phyloP scores from a whole-genome alignment of 2,329 filamentous ascomycete genomes.

The Pyrenochaeta sp. region DNA sequence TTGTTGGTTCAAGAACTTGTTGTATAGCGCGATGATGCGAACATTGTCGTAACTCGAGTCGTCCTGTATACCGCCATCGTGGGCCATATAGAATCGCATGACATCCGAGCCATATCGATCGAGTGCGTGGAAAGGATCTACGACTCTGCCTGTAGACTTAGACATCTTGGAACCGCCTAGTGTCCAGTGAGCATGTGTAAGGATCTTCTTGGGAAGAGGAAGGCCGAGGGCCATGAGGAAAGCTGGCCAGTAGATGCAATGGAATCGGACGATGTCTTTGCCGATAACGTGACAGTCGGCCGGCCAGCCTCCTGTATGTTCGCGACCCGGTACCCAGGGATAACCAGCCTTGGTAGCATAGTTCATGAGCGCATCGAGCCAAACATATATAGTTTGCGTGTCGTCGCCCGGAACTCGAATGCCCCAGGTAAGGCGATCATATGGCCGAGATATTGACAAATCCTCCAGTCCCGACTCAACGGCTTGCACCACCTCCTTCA shows the following conservation, averaged over 20 bases:
- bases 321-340: conserved; percentile 74
- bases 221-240: conserved; percentile 89
- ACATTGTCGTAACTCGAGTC: conserved; percentile 89
- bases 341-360: conserved; percentile 91
- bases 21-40: conserved; percentile 77
- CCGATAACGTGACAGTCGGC: conserved; percentile 92
- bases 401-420: conserved; percentile 86
- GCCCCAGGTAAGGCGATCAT: conserved; percentile 82
- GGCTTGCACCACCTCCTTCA: conserved; percentile 80
- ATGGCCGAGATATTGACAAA: conserved; percentile 86
- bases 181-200: conserved; percentile 96
- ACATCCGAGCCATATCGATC: conserved; percentile 87
- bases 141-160: conserved; percentile 93
- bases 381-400: conserved; percentile 94
- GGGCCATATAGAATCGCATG: conserved; percentile 87
- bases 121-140: conserved; percentile 91
- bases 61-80: conserved; percentile 76
- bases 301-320: conserved; percentile 78
- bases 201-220: conserved; percentile 77
- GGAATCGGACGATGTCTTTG: conserved; percentile 94
- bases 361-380: conserved; percentile 95
- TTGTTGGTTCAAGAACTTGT: conserved; percentile 77
- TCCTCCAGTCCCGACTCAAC: conserved; percentile 83
- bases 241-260: conserved; percentile 98
- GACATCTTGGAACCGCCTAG: conserved; percentile 94